A percentile compares a stretch with the other conserved stretches of the same genome.
Evolutionary conservation across 2,329 filamentous ascomycete species (phyloP).

Genomic region (Fusarium sarcochroum): DNA sequence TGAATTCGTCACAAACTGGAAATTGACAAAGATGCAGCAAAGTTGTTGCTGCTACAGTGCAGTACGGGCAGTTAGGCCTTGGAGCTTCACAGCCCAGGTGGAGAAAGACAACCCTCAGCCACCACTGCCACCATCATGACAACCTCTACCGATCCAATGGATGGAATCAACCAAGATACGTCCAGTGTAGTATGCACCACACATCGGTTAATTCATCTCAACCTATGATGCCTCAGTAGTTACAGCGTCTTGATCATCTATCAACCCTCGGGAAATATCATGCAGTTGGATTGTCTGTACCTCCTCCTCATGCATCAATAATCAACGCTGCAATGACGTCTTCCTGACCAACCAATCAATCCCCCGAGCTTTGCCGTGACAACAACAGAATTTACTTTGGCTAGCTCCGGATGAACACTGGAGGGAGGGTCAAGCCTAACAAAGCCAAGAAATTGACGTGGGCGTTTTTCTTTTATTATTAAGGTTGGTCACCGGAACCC

Average conservation of each 20-base stretch:
- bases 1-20: constrained; percentile 20
- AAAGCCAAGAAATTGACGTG: neutral
- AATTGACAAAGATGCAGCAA: neutral
- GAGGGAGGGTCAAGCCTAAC: constrained; percentile 4
- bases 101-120: constrained; percentile 11
- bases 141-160: constrained; percentile 10
- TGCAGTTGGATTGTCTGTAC: constrained; percentile 1
- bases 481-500: neutral
- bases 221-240: neutral
- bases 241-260: constrained; percentile 10
- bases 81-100: constrained; percentile 29
- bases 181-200: constrained; percentile 11
- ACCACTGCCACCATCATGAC: constrained; percentile 18
- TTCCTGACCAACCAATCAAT: constrained; percentile 17
- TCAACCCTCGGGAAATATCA: constrained; percentile 13
- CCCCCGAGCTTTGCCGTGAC: neutral
- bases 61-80: neutral
- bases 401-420: constrained; percentile 1
- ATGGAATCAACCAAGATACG: constrained; percentile 2
- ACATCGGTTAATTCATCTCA: constrained; percentile 6
- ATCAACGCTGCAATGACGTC: constrained; percentile 27
- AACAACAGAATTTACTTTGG: constrained; percentile 4
- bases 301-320: constrained; percentile 16
- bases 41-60: constrained; percentile 5
- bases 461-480: neutral